Evolutionary conservation across 129 eudicot species (phyloP).

Genomic region (Flaveria ramosissima): DNA sequence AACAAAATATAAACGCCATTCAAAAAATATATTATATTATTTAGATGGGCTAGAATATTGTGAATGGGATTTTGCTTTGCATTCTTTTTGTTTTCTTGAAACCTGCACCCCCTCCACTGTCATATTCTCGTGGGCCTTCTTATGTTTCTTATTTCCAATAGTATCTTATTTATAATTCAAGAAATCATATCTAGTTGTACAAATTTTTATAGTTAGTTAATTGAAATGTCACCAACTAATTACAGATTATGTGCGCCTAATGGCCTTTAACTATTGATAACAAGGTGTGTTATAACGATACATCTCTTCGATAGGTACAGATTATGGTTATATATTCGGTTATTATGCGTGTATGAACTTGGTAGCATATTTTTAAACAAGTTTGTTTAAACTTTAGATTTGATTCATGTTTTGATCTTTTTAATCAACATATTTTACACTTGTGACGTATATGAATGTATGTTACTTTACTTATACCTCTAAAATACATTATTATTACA

Average conservation of each 20-base stretch:
- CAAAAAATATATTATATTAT: neutral
- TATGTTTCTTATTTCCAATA: constrained; percentile 30
- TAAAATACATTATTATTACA: neutral
- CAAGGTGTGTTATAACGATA: too few relatives aligned
- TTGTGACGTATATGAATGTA: neutral
- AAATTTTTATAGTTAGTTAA: neutral
- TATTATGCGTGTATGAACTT: too few relatives aligned
- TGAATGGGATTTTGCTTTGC: constrained; percentile 36
- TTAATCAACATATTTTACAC: too few relatives aligned
- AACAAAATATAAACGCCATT: too few relatives aligned
- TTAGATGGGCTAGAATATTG: constrained; percentile 29
- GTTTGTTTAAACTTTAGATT: too few relatives aligned
- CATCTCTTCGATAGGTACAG: too few relatives aligned
- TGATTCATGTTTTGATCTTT: too few relatives aligned
- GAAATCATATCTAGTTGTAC: constrained; percentile 1
- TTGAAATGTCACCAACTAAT: neutral
- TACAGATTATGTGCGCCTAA: neutral
- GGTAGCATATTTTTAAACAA: too few relatives aligned
- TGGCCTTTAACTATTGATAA: too few relatives aligned
- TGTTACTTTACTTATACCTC: too few relatives aligned
- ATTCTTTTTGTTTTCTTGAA: constrained; percentile 40
- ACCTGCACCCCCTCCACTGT: constrained; percentile 34
- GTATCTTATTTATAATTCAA: neutral
- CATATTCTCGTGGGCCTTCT: constrained; percentile 50
- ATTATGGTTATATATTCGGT: too few relatives aligned